Evolutionary conservation across 2,329 filamentous ascomycete genomes (phyloP).

Genomic region (Fusarium vanettenii): DNA sequence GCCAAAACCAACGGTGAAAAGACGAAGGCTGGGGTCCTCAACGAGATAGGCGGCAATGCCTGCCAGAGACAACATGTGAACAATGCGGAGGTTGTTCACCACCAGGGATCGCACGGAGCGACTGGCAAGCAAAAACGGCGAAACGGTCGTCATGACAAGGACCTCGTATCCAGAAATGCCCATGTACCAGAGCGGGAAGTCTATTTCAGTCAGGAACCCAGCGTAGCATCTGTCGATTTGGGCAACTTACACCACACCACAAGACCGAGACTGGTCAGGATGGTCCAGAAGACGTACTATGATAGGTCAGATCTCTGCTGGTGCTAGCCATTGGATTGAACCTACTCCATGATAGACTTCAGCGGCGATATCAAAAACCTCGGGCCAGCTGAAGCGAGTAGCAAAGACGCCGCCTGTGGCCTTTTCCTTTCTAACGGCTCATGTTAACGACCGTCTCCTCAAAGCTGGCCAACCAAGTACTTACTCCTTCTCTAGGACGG

Average conservation of each 20-base stretch:
- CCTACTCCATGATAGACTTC: conserved; percentile 92
- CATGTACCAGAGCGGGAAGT: conserved; percentile 99
- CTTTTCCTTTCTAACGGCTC: conserved; percentile 74
- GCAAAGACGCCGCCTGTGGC: conserved; percentile 77
- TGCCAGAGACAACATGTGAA: conserved; percentile 81
- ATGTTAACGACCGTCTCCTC: conserved; percentile 32
- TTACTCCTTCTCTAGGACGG: conserved; percentile 79
- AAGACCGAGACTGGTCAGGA: conserved; percentile 88
- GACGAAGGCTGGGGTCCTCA: conserved; percentile 76
- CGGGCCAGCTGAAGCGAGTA: conserved; percentile 77
- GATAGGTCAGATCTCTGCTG: conserved; percentile 30
- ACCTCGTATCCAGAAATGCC: conserved; percentile 97
- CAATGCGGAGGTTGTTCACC: conserved; percentile 73
- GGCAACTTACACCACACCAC: conserved; percentile 87
- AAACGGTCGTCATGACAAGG: conserved; percentile 84
- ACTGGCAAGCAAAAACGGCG: conserved; percentile 82
- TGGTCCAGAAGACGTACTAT: conserved; percentile 95
- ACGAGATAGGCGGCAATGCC: conserved; percentile 86
- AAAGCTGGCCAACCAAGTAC: conserved; percentile 47
- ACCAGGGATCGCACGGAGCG: conserved; percentile 75
- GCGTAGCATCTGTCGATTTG: neutral
- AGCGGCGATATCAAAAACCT: conserved; percentile 82
- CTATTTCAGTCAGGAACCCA: conserved; percentile 54
- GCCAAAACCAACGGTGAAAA: conserved; percentile 84
- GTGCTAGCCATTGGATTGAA: conserved; percentile 24